Conservation (phyloP, 805 yeast species). For the Saccharomycopsis sp. region DNA sequence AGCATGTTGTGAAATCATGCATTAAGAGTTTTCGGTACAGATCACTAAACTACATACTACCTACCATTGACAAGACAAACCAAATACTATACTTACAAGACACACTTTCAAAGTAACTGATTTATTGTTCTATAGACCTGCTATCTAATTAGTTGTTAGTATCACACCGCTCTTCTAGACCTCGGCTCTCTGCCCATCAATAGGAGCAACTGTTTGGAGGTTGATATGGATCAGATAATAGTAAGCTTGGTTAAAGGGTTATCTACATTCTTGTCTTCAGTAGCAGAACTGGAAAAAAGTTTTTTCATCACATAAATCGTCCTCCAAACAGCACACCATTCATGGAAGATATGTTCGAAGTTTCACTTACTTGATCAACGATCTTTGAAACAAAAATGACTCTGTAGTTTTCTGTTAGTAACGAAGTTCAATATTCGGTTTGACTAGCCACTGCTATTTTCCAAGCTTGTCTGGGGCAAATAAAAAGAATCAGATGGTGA, state of each 20-base stretch:
- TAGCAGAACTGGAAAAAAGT: slow-evolving; percentile 22
- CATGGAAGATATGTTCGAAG: no score
- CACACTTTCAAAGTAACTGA: no score
- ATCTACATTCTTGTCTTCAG: slow-evolving; percentile 20
- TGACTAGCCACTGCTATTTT: neutral
- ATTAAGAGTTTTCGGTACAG: no score
- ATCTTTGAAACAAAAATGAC: no score
- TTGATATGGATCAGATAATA: neutral
- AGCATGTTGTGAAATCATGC: no score
- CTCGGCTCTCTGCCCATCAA: no score
- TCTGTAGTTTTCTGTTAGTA: neutral
- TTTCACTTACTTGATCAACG: neutral
- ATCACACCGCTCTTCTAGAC: no score
- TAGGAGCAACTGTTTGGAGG: neutral
- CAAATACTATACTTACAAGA: no score
- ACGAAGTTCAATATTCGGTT: neutral
- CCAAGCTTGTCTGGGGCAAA: neutral
- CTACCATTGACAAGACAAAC: no score
- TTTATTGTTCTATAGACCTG: neutral
- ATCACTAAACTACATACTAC: no score
- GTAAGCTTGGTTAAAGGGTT: slow-evolving; percentile 16
- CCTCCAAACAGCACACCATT: neutral
- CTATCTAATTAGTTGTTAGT: neutral
- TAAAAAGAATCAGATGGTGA: neutral
- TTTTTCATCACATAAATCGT: slow-evolving; percentile 17